Evolutionary conservation across 768 basidiomycete species (phyloP), one percentile per base, ranked within the genome.

Genomic region (Amylocystis lapponica): DNA sequence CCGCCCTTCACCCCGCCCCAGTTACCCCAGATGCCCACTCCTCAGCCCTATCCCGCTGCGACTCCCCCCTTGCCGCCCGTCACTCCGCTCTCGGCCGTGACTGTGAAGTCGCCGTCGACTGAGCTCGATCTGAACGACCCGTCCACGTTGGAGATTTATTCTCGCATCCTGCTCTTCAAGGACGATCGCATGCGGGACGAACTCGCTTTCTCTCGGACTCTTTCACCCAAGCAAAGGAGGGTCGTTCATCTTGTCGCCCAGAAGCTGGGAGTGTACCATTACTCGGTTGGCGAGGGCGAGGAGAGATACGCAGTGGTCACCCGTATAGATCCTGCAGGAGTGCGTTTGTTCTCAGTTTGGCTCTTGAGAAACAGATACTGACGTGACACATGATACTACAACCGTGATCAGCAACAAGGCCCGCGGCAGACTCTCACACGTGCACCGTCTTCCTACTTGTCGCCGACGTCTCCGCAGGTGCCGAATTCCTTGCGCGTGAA

Each of bases 161-260:
- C 96, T 37, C 78, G 93, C 52, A 88, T 97, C 51, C 69, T 98
- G 29, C 73, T 98, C 29, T 99, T 99, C 81, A 97, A 95, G 70
- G 93, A 96, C 55, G 94, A 98, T 62, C 81, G 77, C 54, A 93
- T 98, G 90, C 78, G 95, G 27, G 94, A 98, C 56, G 94, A 98
- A 63, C 80, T 98, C 42, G 93, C 94, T 4, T 98, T 98, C 65
- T 93, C 94, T n/a, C 71, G 89, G 43, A 81, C 83, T 12, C 75
- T 97, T 16, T 70, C 77, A 25, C 78, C 91, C 17, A 86, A 86
- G 61, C 93, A 97, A 62, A 70, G 95, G 48, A 72, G 94, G 51
- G 84, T 92, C 12, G 95, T 99, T 23, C 95, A 99, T 62, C 75
- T 98, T 45, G 86, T 98, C 45, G 95, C 96, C 16, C 91, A 96